These are phyloP conservation scores for Metarhizium brunneum DNA, from an alignment of 2,329 filamentous ascomycete species.

Conservation along the genomic window DNA sequence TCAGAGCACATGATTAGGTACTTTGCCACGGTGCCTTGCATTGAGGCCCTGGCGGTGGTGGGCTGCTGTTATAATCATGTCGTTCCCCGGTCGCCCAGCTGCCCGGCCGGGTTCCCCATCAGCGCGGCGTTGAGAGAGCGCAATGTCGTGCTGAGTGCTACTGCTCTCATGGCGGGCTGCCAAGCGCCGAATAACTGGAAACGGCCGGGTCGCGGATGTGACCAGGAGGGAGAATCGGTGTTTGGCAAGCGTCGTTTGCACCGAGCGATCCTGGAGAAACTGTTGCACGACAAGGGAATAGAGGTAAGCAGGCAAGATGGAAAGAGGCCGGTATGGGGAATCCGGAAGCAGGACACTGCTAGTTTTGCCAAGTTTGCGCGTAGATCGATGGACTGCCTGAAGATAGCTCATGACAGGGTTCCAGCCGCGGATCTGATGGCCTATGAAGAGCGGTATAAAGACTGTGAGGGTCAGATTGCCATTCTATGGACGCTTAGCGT, in stretches of 20 bases:
- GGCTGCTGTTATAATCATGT: conserved; percentile 27
- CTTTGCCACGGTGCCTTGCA: conserved; percentile 13
- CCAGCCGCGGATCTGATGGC: conserved; percentile 11
- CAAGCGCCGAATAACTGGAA: conserved; percentile 25
- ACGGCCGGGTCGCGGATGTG: conserved; percentile 7
- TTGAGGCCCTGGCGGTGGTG: conserved; percentile 16
- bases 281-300: conserved; percentile 17
- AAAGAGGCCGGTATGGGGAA: conserved; percentile 19
- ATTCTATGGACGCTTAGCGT: conserved; percentile 23
- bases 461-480: conserved; percentile 16
- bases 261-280: conserved; percentile 17
- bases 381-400: conserved; percentile 16
- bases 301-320: conserved; percentile 1
- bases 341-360: conserved; percentile 18
- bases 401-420: conserved; percentile 9
- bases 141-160: conserved; percentile 17
- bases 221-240: conserved; percentile 7
- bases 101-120: conserved; percentile 28
- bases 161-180: conserved; percentile 23
- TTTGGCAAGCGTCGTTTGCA: conserved; percentile 18
- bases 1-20: conserved; percentile 24
- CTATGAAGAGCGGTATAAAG: conserved; percentile 16
- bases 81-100: conserved; percentile 20
- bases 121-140: conserved; percentile 20
- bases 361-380: conserved; percentile 17